Evolutionary conservation across 1,284 basidiomycete genomes (phyloP).

Genomic region (Hymenochaete sp.): DNA sequence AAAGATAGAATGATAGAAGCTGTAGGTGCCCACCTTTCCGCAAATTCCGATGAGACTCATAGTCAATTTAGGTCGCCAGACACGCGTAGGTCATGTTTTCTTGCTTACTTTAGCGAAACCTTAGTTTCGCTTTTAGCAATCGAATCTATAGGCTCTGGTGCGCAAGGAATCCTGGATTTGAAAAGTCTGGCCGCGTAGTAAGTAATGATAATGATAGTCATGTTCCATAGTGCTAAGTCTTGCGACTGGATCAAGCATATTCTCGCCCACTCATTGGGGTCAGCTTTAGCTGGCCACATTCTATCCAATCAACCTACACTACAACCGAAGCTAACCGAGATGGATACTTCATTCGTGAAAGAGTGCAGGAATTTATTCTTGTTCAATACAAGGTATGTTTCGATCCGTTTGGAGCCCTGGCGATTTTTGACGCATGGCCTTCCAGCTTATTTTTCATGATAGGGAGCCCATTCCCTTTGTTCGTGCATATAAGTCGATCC

Average conservation of each 20-base stretch:
- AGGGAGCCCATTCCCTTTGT: conserved; percentile 43
- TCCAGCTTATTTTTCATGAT: conserved; percentile 38
- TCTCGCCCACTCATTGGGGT: conserved; percentile 37
- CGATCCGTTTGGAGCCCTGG: not conserved
- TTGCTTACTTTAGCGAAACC: not conserved
- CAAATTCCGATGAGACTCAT: not conserved
- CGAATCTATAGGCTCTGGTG: conserved; percentile 43
- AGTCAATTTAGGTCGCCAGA: conserved; percentile 18
- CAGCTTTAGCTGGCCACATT: conserved; percentile 41
- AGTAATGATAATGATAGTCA: conserved; percentile 7
- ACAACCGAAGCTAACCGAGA: conserved; percentile 30
- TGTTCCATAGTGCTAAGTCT: not conserved
- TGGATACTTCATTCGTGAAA: conserved; percentile 24
- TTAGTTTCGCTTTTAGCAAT: conserved; percentile 21
- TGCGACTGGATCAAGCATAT: conserved; percentile 22
- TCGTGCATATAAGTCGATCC: conserved; percentile 41
- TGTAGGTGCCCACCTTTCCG: conserved; percentile 23
- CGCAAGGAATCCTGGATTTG: conserved; percentile 40
- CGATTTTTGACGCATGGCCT: conserved; percentile 5
- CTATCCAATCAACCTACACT: conserved; percentile 43
- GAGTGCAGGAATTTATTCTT: conserved; percentile 28
- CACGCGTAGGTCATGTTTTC: conserved; percentile 20
- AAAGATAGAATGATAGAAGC: conserved; percentile 41
- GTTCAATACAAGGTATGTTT: conserved; percentile 27
- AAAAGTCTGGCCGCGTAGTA: conserved; percentile 33